Percentiles rank a stretch among this genome's conserved stretches.
Evolutionary conservation across 805 yeast species (phyloP).

Genomic region (Barnettozyma pratensis): DNA sequence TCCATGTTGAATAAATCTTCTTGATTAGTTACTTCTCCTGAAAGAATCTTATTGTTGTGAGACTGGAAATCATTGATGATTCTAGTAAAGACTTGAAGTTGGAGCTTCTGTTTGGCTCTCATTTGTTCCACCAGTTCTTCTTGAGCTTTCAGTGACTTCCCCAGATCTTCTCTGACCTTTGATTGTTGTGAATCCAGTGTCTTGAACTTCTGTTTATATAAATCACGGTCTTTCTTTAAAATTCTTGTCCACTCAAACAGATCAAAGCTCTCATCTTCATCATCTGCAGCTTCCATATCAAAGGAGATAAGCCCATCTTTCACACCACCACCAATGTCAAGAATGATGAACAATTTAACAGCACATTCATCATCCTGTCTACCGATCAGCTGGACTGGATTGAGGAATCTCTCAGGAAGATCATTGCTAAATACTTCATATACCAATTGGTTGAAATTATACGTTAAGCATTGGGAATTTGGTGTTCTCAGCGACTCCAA

Average conservation of each 20-base stretch:
- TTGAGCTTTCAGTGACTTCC: conserved; percentile 5
- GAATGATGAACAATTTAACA: neutral
- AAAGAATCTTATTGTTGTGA: conserved; percentile 10
- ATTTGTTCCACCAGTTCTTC: conserved; percentile 8
- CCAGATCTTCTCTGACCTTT: neutral
- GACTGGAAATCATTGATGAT: conserved; percentile 20
- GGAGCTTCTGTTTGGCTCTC: conserved; percentile 9
- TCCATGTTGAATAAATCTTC: conserved; percentile 19
- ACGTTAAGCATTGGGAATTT: neutral
- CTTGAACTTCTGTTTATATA: neutral
- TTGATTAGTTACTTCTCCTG: conserved; percentile 16
- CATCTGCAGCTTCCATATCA: conserved; percentile 1
- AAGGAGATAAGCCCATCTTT: conserved; percentile 11
- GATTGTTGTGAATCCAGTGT: neutral
- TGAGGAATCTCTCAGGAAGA: neutral
- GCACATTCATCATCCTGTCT: neutral
- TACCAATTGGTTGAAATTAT: conserved; percentile 3
- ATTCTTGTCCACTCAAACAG: conserved; percentile 19
- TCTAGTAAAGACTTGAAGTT: conserved; percentile 16
- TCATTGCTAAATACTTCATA: conserved; percentile 3
- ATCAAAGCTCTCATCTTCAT: conserved; percentile 12
- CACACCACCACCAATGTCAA: conserved; percentile 9
- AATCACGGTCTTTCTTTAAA: conserved; percentile 10
- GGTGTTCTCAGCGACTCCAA: neutral
- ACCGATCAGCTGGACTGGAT: conserved; percentile 3